A percentile compares a stretch with the other conserved stretches of the same genome.
Evolutionary conservation across 2,329 filamentous ascomycete genomes (phyloP).

Genomic region (Diaporthe velutina): DNA sequence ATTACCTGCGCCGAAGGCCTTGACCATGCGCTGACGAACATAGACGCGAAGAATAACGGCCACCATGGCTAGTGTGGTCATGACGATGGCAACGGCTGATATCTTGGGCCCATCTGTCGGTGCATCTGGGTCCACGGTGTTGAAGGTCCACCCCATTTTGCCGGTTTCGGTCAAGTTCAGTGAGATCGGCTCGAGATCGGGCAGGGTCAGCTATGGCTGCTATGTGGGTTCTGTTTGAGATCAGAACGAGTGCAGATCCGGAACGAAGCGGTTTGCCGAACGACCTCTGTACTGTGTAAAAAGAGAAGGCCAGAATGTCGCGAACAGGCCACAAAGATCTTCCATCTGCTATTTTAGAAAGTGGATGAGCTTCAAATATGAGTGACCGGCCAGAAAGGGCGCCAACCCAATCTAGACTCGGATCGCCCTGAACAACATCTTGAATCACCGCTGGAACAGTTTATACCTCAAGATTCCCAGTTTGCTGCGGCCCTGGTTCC

Average conservation of each 20-base stretch:
- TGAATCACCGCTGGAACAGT: slow-evolving; percentile 30
- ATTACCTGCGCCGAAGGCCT: slow-evolving; percentile 52
- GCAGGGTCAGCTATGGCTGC: not conserved
- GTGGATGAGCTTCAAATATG: slow-evolving; percentile 22
- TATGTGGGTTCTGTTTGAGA: slow-evolving; percentile 21
- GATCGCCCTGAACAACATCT: slow-evolving; percentile 17
- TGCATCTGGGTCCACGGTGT: slow-evolving; percentile 48
- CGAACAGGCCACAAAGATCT: not conserved
- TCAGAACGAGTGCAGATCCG: slow-evolving; percentile 2
- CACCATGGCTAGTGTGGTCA: slow-evolving; percentile 49
- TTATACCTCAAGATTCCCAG: slow-evolving; percentile 28
- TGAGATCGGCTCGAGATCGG: not conserved
- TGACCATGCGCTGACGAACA: slow-evolving; percentile 50
- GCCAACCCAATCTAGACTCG: slow-evolving; percentile 23
- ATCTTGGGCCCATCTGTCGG: slow-evolving; percentile 52
- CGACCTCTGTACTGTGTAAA: slow-evolving; percentile 7
- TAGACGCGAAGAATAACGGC: slow-evolving; percentile 50
- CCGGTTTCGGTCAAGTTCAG: not conserved
- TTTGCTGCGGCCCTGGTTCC: slow-evolving; percentile 9
- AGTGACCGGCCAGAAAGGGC: not conserved
- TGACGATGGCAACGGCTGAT: slow-evolving; percentile 45
- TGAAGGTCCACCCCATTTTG: slow-evolving; percentile 54
- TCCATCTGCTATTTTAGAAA: not conserved
- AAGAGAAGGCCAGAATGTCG: not conserved
- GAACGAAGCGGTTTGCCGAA: slow-evolving; percentile 16